Percentiles rank a stretch among this genome's conserved stretches.
Evolutionary conservation across 495 filamentous ascomycete species (phyloP).

Genomic region (Friedmanniomyces simplex): DNA sequence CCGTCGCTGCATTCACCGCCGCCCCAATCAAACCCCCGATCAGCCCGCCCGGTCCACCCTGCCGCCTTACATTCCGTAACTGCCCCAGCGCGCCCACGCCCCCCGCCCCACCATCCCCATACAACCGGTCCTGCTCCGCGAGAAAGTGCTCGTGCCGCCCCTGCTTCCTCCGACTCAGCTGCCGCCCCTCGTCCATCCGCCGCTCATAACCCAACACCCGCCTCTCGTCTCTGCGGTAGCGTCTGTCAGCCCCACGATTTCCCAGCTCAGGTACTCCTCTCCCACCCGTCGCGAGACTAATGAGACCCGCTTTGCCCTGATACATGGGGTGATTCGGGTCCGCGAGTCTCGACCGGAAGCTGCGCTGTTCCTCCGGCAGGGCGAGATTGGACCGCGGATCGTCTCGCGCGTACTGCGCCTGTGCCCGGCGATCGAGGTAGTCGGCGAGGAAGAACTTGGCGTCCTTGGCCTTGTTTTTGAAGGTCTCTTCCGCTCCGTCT

Average conservation of each 20-base stretch:
- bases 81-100: not conserved
- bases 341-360: conserved; percentile 41
- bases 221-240: not conserved
- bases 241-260: not conserved
- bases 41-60: not conserved
- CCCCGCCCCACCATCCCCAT: not conserved
- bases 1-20: not conserved
- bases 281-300: conserved; percentile 34
- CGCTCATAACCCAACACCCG: not conserved
- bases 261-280: no score
- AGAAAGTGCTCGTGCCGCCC: not conserved
- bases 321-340: conserved; percentile 45
- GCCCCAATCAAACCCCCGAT: not conserved
- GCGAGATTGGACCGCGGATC: conserved; percentile 19
- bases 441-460: conserved; percentile 38
- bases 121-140: not conserved
- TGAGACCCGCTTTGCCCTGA: conserved; percentile 27
- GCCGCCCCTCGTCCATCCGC: not conserved
- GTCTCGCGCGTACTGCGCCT: conserved; percentile 34
- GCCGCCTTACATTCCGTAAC: not conserved
- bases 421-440: conserved; percentile 44
- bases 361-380: conserved; percentile 12
- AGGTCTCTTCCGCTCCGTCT: conserved; percentile 22
- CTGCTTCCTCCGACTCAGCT: not conserved
- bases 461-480: conserved; percentile 26